Evolutionary conservation across 805 yeast species (phyloP).

Genomic region (Candida suzukii): DNA sequence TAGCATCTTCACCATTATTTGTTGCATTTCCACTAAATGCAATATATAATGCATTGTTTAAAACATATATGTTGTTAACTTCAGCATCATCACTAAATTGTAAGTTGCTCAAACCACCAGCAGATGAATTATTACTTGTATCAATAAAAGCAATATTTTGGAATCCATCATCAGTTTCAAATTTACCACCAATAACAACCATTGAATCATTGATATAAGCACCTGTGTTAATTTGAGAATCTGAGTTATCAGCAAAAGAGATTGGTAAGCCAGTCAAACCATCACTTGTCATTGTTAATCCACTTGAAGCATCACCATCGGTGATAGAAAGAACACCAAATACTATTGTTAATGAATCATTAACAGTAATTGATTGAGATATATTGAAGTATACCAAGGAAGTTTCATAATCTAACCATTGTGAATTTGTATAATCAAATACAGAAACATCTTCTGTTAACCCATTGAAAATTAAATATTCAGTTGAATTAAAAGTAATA

Average conservation of each 20-base stretch:
- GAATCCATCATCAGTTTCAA: conserved; percentile 23
- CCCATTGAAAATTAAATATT: conserved; percentile 34
- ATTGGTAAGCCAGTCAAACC: conserved; percentile 12
- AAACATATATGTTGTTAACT: conserved; percentile 26
- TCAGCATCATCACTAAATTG: conserved; percentile 15
- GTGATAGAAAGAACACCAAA: conserved; percentile 4
- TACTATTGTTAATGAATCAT: conserved; percentile 9
- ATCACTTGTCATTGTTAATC: not conserved
- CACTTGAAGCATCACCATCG: conserved; percentile 5
- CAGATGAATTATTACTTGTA: not conserved
- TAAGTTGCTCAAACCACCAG: conserved; percentile 9
- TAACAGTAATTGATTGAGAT: conserved; percentile 13
- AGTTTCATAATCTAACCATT: conserved; percentile 25
- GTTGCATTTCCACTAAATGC: conserved; percentile 35
- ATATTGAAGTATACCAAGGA: conserved; percentile 19
- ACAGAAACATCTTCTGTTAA: conserved; percentile 16
- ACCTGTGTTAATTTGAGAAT: conserved; percentile 24
- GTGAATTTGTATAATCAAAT: conserved; percentile 34
- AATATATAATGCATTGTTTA: conserved; percentile 33
- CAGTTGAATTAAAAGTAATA: conserved; percentile 29
- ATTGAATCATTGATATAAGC: conserved; percentile 40
- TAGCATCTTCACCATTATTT: conserved; percentile 14
- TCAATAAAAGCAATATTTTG: conserved; percentile 17
- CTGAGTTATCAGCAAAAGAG: conserved; percentile 8
- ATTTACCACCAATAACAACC: conserved; percentile 56